Evolutionary conservation across 148 eudicot genomes (phyloP), one percentile per base, ranked within the genome.

Genomic region (Nepenthes mirabilis): DNA sequence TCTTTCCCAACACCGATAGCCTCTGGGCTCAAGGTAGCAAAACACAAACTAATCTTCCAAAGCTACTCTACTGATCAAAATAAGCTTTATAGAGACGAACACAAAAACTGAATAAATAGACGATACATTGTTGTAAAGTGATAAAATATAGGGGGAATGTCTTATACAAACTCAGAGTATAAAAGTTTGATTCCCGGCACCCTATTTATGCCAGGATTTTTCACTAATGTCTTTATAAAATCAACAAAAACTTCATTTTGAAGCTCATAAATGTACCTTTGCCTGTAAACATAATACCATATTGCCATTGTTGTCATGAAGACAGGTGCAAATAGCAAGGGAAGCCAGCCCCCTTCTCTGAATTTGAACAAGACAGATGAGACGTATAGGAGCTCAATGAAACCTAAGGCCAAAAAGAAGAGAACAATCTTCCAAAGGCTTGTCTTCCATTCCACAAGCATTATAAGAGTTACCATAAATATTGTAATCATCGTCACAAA

Each of bases 131-230:
- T 58, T 52, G 2, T 52, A 36, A 79, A 80, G 45, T 83, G 82
- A 1, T 64, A 66, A 62, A 83, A 77, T n/a, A 83, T 72, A 0
- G 84, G 79, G 11, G 84, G 88, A 51, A 83, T 67, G 1, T 84
- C 88, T 14, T 75, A 72, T 33, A 77, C 88, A 0, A 83, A 76
- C 67, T 80, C 82, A 1, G 77, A 69, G 63, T 77, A 77, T 1
- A 82, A 53, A 5, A 82, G 77, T 5, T 80, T 80, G 33, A 82
- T 69, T 5, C 87, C 87, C 1, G 83, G 82, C 10, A 73, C 45
- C 11, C 84, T 49, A 36, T 37, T 59, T 14, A 77, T 72, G 2
- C 69, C 58, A 1, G 67, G 69, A 49, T 70, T 76, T 9, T 43
- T 48, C 3, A 71, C 77, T 56, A 82, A 65, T 14, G 65, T 73